Evolutionary conservation across 2,329 filamentous ascomycete genomes (phyloP), one percentile per base, ranked within the genome.

Genomic region (Trichoderma atroviride): DNA sequence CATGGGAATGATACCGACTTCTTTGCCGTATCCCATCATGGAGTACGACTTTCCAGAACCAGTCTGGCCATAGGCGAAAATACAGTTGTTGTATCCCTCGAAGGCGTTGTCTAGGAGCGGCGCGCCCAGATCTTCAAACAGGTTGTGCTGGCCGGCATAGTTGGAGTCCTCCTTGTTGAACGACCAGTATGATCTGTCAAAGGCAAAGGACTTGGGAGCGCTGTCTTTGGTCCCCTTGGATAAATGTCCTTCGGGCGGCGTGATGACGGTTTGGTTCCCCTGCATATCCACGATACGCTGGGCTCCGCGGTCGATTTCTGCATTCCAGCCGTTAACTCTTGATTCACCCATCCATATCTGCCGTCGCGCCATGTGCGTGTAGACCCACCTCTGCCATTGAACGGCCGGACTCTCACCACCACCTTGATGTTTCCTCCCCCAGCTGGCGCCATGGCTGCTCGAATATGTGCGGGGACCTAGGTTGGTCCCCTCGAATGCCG

Each of bases 1-100:
- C 76, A 90, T 92, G 57, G 96, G 96, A 72, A 98, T 98, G 72
- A 99, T 96, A 79, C 96, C 96, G 69, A 94, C 88, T 77, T 99
- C 95, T 76, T 95, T 91, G 66, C 96, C 96, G 81, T 98, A 99
- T 60, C 96, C 96, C 96, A 99, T 99, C 95, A 99, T 99, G 37
- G 94, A 97, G 81, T 99, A 99, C 19, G 94, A 97, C 83, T 99
- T 99, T 81, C 96, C 96, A 0, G 96, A 98, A 74, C 96, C 96
- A 2, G 96, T 99, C 83, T 99, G 96, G 22, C 96, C 96, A 78
- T 99, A 99, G 16, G 96, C 96, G 79, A 99, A 99, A 77, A 99
- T 99, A 85, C 96, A 99, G 81, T 98, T 99, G 85, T 99, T 98
- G 84, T 98, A 99, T 56, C 96, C 96, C 76, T 95, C 89, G 78